Percentiles rank a stretch among this genome's conserved stretches.
Evolutionary conservation across 2,329 filamentous ascomycete genomes (phyloP).

Genomic region (Cryphonectria naterciae): DNA sequence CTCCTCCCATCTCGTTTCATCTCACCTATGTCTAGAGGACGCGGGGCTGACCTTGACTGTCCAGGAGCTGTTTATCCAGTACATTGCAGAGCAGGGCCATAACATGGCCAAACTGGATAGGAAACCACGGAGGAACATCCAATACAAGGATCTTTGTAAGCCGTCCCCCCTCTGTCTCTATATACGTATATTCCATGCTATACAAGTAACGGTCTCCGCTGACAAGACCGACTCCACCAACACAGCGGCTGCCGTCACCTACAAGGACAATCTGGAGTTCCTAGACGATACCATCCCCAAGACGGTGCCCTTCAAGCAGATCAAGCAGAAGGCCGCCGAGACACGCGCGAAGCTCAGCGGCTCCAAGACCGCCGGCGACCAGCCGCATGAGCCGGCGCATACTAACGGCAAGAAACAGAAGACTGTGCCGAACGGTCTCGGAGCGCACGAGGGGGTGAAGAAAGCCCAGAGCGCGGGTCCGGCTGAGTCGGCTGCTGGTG

Average conservation of each 20-base stretch:
- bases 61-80: slow-evolving; percentile 93
- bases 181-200: not conserved
- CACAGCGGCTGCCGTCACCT: slow-evolving; percentile 79
- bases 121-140: slow-evolving; percentile 90
- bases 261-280: slow-evolving; percentile 94
- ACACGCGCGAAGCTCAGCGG: slow-evolving; percentile 53
- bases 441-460: slow-evolving; percentile 36
- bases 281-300: slow-evolving; percentile 88
- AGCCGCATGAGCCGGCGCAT: slow-evolving; percentile 29
- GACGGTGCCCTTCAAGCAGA: slow-evolving; percentile 78
- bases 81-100: slow-evolving; percentile 82
- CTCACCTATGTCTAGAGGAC: not conserved
- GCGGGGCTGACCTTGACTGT: slow-evolving; percentile 2
- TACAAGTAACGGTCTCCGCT: no score
- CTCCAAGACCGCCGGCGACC: slow-evolving; percentile 42
- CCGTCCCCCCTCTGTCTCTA: slow-evolving; percentile 7
- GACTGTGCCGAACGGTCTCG: slow-evolving; percentile 35
- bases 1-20: not conserved
- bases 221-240: not conserved
- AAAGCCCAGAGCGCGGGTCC: slow-evolving; percentile 45
- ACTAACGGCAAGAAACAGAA: slow-evolving; percentile 46
- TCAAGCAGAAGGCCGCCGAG: slow-evolving; percentile 66
- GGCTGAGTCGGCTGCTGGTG: slow-evolving; percentile 15
- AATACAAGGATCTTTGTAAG: slow-evolving; percentile 90
- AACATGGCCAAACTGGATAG: slow-evolving; percentile 88